Percentiles rank a stretch among this genome's conserved stretches.
These are phyloP conservation scores for Hortaea sp. DNA, from an alignment of 2,329 filamentous ascomycete genomes.

Conservation along the genomic window DNA sequence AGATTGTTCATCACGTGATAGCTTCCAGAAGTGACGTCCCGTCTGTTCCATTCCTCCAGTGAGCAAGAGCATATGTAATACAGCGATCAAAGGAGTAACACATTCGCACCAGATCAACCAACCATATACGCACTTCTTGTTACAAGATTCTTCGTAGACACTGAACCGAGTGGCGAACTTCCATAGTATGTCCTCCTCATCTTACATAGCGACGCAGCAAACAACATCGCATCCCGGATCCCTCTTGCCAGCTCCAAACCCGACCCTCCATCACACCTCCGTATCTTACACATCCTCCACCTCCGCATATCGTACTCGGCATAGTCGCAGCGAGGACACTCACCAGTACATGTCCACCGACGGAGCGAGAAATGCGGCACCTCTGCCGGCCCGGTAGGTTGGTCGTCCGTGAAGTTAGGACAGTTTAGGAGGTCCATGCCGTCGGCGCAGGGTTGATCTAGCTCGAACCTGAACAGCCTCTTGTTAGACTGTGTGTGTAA, in stretches of 20 bases:
- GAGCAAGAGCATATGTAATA: no score
- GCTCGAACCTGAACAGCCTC: conserved; percentile 25
- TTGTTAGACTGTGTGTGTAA: background rate
- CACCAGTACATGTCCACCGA: conserved; percentile 8
- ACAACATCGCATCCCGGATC: conserved; percentile 15
- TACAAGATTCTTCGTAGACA: no score
- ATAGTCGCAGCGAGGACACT: conserved; percentile 22
- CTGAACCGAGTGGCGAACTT: no score
- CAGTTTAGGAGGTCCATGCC: conserved; percentile 32
- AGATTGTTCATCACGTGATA: no score
- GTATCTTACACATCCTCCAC: conserved; percentile 14
- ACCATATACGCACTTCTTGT: no score
- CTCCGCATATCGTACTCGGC: conserved; percentile 15
- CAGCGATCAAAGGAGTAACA: no score
- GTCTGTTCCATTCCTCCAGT: no score
- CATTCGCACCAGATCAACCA: no score
- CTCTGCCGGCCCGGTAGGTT: conserved; percentile 15
- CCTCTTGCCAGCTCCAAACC: conserved; percentile 13
- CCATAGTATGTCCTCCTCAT: no score
- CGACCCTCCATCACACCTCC: conserved; percentile 16
- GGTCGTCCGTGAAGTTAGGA: conserved; percentile 22
- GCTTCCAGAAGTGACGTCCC: no score
- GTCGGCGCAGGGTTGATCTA: conserved; percentile 34
- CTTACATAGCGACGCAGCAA: conserved; percentile 12
- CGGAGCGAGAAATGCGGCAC: conserved; percentile 11